Evolutionary conservation across 2,329 filamentous ascomycete species (phyloP).

Genomic region (Leptographium galeiforme): DNA sequence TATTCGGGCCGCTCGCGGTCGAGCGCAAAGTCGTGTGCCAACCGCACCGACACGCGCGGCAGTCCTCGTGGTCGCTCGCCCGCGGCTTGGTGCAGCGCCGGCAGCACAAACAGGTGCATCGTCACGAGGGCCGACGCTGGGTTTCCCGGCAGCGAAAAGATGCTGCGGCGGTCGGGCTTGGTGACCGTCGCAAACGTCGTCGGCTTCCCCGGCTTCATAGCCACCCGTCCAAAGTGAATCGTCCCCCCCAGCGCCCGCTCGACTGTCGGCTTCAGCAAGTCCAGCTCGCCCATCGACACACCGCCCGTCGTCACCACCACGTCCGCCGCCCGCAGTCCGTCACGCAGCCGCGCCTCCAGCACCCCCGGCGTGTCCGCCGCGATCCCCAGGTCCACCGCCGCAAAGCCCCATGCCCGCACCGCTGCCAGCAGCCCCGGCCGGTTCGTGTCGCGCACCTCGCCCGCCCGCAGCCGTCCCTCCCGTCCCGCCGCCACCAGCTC

Average conservation of each 20-base stretch:
- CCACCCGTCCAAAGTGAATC: slow-evolving; percentile 90
- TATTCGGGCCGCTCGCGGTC: slow-evolving; percentile 77
- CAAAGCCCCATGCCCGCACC: slow-evolving; percentile 58
- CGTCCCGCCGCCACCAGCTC: slow-evolving; percentile 57
- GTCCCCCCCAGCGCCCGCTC: slow-evolving; percentile 80
- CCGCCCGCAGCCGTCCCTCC: slow-evolving; percentile 47
- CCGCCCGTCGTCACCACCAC: slow-evolving; percentile 85
- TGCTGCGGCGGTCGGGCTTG: slow-evolving; percentile 46
- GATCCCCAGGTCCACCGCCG: slow-evolving; percentile 76
- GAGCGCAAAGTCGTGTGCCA: slow-evolving; percentile 60
- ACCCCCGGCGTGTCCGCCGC: slow-evolving; percentile 58
- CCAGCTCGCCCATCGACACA: slow-evolving; percentile 95
- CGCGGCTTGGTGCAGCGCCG: slow-evolving; percentile 63
- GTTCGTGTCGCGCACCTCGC: slow-evolving; percentile 90
- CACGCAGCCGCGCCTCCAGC: slow-evolving; percentile 65
- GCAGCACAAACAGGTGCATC: slow-evolving; percentile 86
- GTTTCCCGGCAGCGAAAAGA: slow-evolving; percentile 90
- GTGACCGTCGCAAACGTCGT: slow-evolving; percentile 91
- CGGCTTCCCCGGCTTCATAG: slow-evolving; percentile 97
- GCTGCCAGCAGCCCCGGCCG: slow-evolving; percentile 76
- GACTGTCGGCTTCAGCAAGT: slow-evolving; percentile 91
- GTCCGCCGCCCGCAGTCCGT: slow-evolving; percentile 61
- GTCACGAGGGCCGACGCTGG: slow-evolving; percentile 88
- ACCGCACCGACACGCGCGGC: slow-evolving; percentile 54
- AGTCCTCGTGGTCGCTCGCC: slow-evolving; percentile 58